phyloP scores from a whole-genome alignment of 495 filamentous ascomycete species.

The Aspergillus taichungensis region DNA sequence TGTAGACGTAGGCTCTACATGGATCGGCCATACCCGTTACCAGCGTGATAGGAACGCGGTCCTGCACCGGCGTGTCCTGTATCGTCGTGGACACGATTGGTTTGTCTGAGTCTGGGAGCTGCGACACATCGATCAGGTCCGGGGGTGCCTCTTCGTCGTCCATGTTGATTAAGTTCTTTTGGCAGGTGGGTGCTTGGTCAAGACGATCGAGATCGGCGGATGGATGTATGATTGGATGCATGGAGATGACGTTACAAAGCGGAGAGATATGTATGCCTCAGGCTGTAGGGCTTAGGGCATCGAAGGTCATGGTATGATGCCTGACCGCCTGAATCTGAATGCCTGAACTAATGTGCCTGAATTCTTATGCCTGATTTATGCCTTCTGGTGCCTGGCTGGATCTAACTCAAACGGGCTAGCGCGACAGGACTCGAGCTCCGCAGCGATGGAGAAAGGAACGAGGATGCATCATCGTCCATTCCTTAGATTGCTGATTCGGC shows the following conservation, averaged over 20 bases:
- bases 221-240: not conserved
- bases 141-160: constrained; percentile 69
- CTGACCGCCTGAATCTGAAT: not conserved
- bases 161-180: constrained; percentile 26
- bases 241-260: constrained; percentile 35
- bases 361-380: too few relatives aligned
- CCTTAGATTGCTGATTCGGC: not conserved
- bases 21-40: constrained; percentile 61
- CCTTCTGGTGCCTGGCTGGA: too few relatives aligned
- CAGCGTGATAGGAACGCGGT: constrained; percentile 84
- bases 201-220: not conserved
- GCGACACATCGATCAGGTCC: constrained; percentile 53
- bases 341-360: too few relatives aligned
- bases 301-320: constrained; percentile 17
- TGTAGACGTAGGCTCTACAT: constrained; percentile 2
- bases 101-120: constrained; percentile 19
- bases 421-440: too few relatives aligned
- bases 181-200: not conserved
- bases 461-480: not conserved
- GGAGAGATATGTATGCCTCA: constrained; percentile 11
- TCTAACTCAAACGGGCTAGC: too few relatives aligned
- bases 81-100: constrained; percentile 12
- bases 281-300: constrained; percentile 34
- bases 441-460: too few relatives aligned
- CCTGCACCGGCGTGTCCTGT: constrained; percentile 34